Percentiles rank a stretch among this genome's conserved stretches.
phyloP scores from a whole-genome alignment of 2,329 filamentous ascomycete species.

The Paracorniculantispora psalliotae region DNA sequence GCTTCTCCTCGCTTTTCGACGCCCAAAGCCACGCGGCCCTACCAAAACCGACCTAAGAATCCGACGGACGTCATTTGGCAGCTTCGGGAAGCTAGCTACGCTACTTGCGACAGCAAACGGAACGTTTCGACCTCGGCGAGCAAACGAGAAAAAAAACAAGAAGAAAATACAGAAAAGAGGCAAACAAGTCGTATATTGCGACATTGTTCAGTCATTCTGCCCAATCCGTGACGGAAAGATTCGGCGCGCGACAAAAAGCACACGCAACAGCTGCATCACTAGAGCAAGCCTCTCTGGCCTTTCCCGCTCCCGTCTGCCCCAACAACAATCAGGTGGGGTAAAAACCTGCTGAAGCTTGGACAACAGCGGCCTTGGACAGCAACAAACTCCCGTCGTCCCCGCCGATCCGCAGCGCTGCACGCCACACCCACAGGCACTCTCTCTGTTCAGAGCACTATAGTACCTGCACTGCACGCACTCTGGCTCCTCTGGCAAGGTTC shows the following conservation, averaged over 20 bases:
- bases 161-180: not conserved
- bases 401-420: no score
- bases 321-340: constrained; percentile 5
- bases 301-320: not conserved
- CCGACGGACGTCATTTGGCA: not conserved
- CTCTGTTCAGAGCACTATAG: not conserved
- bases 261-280: constrained; percentile 1
- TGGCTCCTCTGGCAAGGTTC: not conserved
- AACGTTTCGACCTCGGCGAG: not conserved
- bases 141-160: no score
- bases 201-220: not conserved
- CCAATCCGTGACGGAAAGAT: not conserved
- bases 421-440: no score
- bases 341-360: not conserved
- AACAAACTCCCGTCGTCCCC: no score
- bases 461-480: no score
- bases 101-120: not conserved
- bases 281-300: no score
- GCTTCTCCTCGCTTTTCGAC: no score
- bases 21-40: no score
- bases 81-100: not conserved
- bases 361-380: no score
- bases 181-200: not conserved
- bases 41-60: not conserved
- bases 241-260: not conserved